These are phyloP conservation scores for Acer negundo DNA, from an alignment of 345 rosid species.

Conservation along the genomic window DNA sequence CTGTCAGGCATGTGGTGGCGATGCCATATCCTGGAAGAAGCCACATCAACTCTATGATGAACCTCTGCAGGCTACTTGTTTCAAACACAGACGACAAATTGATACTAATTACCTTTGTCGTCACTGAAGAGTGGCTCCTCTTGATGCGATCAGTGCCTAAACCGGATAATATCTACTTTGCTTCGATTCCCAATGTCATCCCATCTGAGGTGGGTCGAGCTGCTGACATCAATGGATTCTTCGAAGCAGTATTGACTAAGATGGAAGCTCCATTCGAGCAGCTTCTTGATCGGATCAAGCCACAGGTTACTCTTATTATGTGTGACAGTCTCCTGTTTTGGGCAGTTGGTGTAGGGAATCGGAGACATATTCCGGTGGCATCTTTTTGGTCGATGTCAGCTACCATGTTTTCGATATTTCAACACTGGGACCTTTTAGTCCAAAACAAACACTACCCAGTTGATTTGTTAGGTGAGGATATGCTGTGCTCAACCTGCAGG, in stretches of 20 bases:
- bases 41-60: conserved; percentile 24
- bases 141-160: conserved; percentile 2
- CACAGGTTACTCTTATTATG: conserved; percentile 7
- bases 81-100: not conserved
- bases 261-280: conserved; percentile 28
- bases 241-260: conserved; percentile 26
- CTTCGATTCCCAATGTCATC: conserved; percentile 31
- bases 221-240: conserved; percentile 11
- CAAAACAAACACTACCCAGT: conserved; percentile 24
- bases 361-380: conserved; percentile 30
- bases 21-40: conserved; percentile 22
- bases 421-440: conserved; percentile 21
- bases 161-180: conserved; percentile 6
- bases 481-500: too few species aligned
- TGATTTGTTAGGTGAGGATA: conserved; percentile 6
- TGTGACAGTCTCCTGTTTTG: conserved; percentile 15
- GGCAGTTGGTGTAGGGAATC: conserved; percentile 21
- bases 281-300: conserved; percentile 19
- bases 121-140: conserved; percentile 24
- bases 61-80: conserved; percentile 13
- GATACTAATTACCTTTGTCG: conserved; percentile 6
- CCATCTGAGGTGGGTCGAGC: conserved; percentile 26
- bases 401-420: conserved; percentile 17
- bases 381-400: conserved; percentile 25
- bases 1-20: conserved; percentile 19